Evolutionary conservation across 2,329 filamentous ascomycete species (phyloP).

Genomic region (Rosellinia necatrix): DNA sequence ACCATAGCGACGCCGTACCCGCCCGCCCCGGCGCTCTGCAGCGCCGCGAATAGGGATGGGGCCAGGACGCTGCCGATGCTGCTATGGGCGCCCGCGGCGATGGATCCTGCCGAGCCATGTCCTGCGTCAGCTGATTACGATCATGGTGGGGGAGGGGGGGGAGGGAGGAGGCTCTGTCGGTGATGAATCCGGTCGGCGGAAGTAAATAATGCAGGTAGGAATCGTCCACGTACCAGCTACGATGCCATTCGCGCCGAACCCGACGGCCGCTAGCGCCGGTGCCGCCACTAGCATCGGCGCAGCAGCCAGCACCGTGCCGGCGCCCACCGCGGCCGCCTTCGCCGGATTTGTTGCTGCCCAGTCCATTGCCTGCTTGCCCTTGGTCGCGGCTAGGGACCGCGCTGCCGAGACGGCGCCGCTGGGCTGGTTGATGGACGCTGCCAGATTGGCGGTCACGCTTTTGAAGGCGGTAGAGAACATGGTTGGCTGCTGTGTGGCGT

Average conservation of each 20-base stretch:
- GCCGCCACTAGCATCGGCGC: conserved; percentile 21
- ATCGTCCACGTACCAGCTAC: conserved; percentile 23
- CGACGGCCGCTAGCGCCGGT: conserved; percentile 23
- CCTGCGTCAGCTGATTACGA: background rate
- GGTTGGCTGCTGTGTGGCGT: background rate
- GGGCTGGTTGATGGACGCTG: background rate
- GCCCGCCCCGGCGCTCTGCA: conserved; percentile 33
- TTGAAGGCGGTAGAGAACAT: background rate
- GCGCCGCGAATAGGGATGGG: conserved; percentile 29
- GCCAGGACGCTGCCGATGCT: conserved; percentile 31
- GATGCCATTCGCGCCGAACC: conserved; percentile 29
- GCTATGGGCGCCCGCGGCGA: conserved; percentile 30
- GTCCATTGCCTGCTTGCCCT: background rate
- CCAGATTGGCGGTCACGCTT: background rate
- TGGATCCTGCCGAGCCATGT: conserved; percentile 20
- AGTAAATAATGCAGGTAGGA: background rate
- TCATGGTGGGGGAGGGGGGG: background rate
- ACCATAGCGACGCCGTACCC: conserved; percentile 35
- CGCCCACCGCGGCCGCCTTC: conserved; percentile 15
- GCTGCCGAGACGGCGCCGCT: background rate
- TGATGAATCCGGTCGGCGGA: too few species aligned
- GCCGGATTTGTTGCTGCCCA: conserved; percentile 29
- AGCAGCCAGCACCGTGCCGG: conserved; percentile 4
- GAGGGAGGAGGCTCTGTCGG: background rate
- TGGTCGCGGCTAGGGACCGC: background rate